Evolutionary conservation across 75 land plant species (phyloP), one percentile per base, ranked within the genome.

Genomic region (Adiantum capillusveneris): DNA sequence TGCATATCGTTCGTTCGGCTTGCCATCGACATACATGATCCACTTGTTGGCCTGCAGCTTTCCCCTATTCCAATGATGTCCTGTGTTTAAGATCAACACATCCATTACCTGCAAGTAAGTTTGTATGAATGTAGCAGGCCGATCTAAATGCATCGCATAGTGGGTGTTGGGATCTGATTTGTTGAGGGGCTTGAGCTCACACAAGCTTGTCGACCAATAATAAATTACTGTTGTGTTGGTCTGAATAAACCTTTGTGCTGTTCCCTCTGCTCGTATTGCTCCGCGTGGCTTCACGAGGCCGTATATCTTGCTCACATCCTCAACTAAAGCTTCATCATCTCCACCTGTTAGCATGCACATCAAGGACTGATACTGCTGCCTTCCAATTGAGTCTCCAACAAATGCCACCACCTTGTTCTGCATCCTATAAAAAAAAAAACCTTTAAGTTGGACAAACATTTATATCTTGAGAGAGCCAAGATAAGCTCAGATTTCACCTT

Each of bases 21-120:
- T 30, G 17, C 96, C 96, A 25, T 70, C 69, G 0, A 67, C 74
- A 59, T 93, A 44, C 79, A 85, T 81, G 0, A 66, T 57, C 90
- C 87, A 93, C 41, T 74, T 54, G 53, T 93, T 93, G 34, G 67
- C 78, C 1, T 56, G 62, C 20, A 93, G 41, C 64, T 93, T 93
- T 0, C 90, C 98, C 57, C 80, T 83, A 64, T 93, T 93, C 98
- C 98, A 93, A 53, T 93, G 98, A 59, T 93, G 98, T 1, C 96
- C 98, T 17, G 98, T 89, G 67, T 93, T 93, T 18, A 89, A 68
- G 17, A 93, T 70, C 11, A 93, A 52, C 16, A 93, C 81, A 72
- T 93, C 77, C 53, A 93, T 68, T 44, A 70, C 73, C 48, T 67
- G 37, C 46, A 89, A 61, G 65, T 71, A 71, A 0, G 60, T 53